Percentiles rank a stretch among this genome's conserved stretches.
These are phyloP conservation scores for Exophiala sideris DNA, from an alignment of 2,329 filamentous ascomycete genomes.

Conservation along the genomic window DNA sequence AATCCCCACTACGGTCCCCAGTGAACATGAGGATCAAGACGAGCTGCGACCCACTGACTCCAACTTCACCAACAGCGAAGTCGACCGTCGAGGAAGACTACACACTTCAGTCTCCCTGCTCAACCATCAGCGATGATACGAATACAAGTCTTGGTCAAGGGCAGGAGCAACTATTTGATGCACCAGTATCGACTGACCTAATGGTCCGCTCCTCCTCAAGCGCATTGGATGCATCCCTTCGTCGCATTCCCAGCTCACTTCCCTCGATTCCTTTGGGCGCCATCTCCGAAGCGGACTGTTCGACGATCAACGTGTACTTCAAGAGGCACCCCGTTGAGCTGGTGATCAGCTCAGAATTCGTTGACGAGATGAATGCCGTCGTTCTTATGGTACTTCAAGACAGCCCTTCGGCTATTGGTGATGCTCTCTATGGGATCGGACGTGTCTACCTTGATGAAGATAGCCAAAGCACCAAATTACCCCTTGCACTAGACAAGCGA, in stretches of 20 bases:
- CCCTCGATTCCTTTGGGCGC: constrained; percentile 29
- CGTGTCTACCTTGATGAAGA: constrained; percentile 30
- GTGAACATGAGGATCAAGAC: not conserved
- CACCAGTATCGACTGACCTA: not conserved
- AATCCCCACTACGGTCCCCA: not conserved
- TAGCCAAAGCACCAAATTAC: constrained; percentile 17
- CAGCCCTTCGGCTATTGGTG: constrained; percentile 31
- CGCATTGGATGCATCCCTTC: not conserved
- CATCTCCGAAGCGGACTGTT: constrained; percentile 29
- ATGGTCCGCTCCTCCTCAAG: not conserved
- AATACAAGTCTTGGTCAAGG: not conserved
- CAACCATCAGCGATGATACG: not conserved
- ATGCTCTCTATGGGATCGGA: constrained; percentile 33
- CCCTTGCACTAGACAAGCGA: constrained; percentile 28
- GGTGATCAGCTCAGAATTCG: constrained; percentile 33
- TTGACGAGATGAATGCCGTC: constrained; percentile 35
- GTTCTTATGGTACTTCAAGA: constrained; percentile 32
- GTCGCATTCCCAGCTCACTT: not conserved
- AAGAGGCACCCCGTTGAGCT: constrained; percentile 32
- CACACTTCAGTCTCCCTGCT: not conserved
- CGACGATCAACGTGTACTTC: constrained; percentile 33
- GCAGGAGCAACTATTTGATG: not conserved
- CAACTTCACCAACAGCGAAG: not conserved
- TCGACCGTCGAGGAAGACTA: not conserved
- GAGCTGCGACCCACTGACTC: not conserved